Evolutionary conservation across 2,329 filamentous ascomycete genomes (phyloP).

Genomic region (Cladosporium halotolerans): DNA sequence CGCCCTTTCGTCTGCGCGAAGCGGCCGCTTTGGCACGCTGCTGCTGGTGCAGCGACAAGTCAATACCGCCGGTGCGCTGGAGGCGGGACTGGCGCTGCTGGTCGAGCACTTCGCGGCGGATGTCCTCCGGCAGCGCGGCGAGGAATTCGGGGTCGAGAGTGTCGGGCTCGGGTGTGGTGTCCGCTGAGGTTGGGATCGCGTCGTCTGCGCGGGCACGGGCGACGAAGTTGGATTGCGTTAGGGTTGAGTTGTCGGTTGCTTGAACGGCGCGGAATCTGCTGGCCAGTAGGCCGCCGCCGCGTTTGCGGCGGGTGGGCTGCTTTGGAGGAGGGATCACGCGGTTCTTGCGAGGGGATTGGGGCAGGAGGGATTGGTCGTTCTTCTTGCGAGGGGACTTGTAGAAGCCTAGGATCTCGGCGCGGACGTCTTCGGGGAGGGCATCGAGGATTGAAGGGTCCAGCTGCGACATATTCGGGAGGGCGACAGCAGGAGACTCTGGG

Average conservation of each 20-base stretch:
- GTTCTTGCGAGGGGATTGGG: slow-evolving; percentile 51
- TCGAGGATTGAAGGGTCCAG: slow-evolving; percentile 79
- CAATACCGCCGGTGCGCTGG: slow-evolving; percentile 43
- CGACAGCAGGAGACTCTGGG: slow-evolving; percentile 27
- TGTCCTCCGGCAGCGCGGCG: slow-evolving; percentile 72
- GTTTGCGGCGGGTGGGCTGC: slow-evolving; percentile 64
- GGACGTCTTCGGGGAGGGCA: slow-evolving; percentile 77
- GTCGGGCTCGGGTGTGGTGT: slow-evolving; percentile 34
- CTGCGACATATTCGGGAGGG: slow-evolving; percentile 61
- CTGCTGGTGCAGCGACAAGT: slow-evolving; percentile 26
- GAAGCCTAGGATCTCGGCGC: slow-evolving; percentile 71
- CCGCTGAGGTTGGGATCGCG: slow-evolving; percentile 19
- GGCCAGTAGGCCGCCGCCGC: slow-evolving; percentile 44
- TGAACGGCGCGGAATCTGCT: slow-evolving; percentile 37
- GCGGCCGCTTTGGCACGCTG: slow-evolving; percentile 15
- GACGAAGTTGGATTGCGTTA: slow-evolving; percentile 72
- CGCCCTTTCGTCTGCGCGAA: slow-evolving; percentile 17
- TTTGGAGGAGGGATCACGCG: slow-evolving; percentile 46
- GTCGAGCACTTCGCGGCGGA: slow-evolving; percentile 69
- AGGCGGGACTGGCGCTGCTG: slow-evolving; percentile 62
- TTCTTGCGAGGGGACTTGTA: slow-evolving; percentile 46
- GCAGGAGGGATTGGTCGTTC: slow-evolving; percentile 31
- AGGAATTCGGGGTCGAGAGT: slow-evolving; percentile 68
- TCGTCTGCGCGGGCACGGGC: slow-evolving; percentile 20
- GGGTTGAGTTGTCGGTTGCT: slow-evolving; percentile 49